Base-by-base conservation (phyloP, 371 early-diverging fungal genomes). In the Zychaea mexicana region DNA sequence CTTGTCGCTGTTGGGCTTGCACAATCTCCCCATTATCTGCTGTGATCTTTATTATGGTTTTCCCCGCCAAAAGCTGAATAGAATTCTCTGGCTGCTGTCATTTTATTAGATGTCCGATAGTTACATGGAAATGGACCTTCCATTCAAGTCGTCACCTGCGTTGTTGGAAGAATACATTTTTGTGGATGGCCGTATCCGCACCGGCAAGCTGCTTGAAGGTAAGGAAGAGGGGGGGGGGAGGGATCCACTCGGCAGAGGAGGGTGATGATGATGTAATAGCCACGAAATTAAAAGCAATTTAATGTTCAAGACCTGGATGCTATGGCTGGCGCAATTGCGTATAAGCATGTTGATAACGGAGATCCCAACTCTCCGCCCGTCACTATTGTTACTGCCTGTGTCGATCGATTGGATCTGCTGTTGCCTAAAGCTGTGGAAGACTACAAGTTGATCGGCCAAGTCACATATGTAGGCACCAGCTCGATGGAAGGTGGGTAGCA, bases 371-470 rank as follows among this genome's bases (percentile, higher is more conserved):
- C 80, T 17, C 76, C 88, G 0, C 89, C 91, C 5, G 65, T 91
- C 57, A 89, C 89, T 2, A 88, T 96, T 61, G 96, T 96, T 15
- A 95, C 94, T 9, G 97, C 98, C 0, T 86, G 92, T 7, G 91
- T 97, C 4, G 68, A 97, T 74, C 83, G 97, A 15, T 87, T 97
- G 42, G 96, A 96, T 52, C 69, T 97, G 57, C 73, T 92, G 46
- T 67, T 85, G 32, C 81, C 81, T 7, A 79, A 93, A 31, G 83
- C 86, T 5, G 73, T 83, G 9, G 84, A 90, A 61, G 92, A 96
- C 66, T 84, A 94, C 56, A 87, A 88, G 21, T 58, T 97, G 13
- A 81, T 83, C 33, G 97, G 96, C 1, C 85, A 88, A 47, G 94
- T 95, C 19, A 85, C 88, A 12, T 91, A 89, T 69, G 96, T 94